phyloP scores from a whole-genome alignment of 768 basidiomycete genomes.

The Trametes cinnabarina region DNA sequence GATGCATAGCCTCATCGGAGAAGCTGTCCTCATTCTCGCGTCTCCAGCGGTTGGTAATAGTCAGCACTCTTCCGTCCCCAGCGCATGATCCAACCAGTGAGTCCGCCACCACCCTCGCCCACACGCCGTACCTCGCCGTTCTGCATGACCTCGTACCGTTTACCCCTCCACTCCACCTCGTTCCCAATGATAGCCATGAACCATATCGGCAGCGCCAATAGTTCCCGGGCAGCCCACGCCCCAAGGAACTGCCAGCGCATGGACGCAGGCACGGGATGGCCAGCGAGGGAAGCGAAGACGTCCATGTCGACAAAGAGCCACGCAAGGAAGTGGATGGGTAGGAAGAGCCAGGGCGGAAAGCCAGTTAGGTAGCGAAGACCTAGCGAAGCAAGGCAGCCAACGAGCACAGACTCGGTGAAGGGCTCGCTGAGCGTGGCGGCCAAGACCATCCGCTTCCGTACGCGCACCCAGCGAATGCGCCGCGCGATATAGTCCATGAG shows the following conservation, averaged over 20 bases:
- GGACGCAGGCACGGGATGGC: constrained; percentile 50
- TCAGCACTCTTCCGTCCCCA: constrained; percentile 22
- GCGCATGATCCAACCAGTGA: constrained; percentile 17
- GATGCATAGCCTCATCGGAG: neutral
- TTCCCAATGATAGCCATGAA: constrained; percentile 74
- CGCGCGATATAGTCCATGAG: constrained; percentile 83
- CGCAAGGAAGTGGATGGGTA: constrained; percentile 55
- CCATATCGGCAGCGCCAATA: constrained; percentile 88
- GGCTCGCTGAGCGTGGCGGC: constrained; percentile 88
- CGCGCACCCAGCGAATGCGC: constrained; percentile 94
- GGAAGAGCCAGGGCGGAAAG: constrained; percentile 52
- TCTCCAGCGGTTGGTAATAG: constrained; percentile 37
- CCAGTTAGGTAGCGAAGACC: constrained; percentile 51
- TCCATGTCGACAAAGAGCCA: constrained; percentile 84
- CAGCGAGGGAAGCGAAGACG: constrained; percentile 75
- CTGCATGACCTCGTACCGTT: constrained; percentile 64
- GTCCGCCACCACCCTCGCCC: constrained; percentile 4
- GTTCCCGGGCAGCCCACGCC: constrained; percentile 80
- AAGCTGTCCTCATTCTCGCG: constrained; percentile 1
- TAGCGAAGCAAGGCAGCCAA: constrained; percentile 61
- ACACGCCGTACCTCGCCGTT: constrained; percentile 64
- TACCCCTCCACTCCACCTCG: constrained; percentile 87
- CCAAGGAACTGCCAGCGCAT: constrained; percentile 57
- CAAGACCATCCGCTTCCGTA: constrained; percentile 90
- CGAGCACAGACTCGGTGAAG: constrained; percentile 82